Base-by-base conservation (phyloP, 75 land plant species). In the Picea sitchensis region DNA sequence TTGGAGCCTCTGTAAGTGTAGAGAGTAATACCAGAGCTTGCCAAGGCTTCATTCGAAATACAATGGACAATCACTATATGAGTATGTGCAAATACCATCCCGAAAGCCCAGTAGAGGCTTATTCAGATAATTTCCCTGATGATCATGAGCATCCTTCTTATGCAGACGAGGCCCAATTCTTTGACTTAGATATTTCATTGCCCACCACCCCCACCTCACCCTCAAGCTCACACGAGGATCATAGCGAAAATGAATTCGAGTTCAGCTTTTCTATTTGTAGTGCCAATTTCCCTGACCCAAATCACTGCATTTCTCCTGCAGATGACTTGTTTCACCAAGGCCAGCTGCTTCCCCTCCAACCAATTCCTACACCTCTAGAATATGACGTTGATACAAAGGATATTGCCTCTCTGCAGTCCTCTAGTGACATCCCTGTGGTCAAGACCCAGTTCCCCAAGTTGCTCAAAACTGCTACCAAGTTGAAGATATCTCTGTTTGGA, bases 121-220 rank as follows among this genome's bases (percentile, higher is more conserved):
- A 51, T 51, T 51, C 56, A 51, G 56, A 51, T 51, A 51, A 41
- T 41, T 41, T 9, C 56, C 11, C 56, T 67, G 20, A 3, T 34
- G 32, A 34, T 1, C 38, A 17, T 63, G 65, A 21, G 30, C 31
- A 64, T 67, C 20, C 41, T 67, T 34, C 17, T 17, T 7, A 82
- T 76, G n/a, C 56, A 59, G 91, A 90, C 60, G 93, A 87, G 3
- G 92, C 90, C 31, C 82, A 88, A 15, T 91, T 89, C 81, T 88
- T 91, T 44, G 93, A 91, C 68, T 73, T 91, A 51, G 93, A 91
- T 75, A 86, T 91, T 69, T 34, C 90, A 38, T 73, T 82, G 21
- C 86, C 80, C 5, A 20, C 63, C 1, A 76, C 4, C 20, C 13
- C 56, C 56, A 51, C 56, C 56, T 9, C 56, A 51, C 56, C 11